Percentiles rank a stretch among this genome's conserved stretches.
Evolutionary conservation across 768 basidiomycete genomes (phyloP).

Genomic region (Daedaleopsis sinensis): DNA sequence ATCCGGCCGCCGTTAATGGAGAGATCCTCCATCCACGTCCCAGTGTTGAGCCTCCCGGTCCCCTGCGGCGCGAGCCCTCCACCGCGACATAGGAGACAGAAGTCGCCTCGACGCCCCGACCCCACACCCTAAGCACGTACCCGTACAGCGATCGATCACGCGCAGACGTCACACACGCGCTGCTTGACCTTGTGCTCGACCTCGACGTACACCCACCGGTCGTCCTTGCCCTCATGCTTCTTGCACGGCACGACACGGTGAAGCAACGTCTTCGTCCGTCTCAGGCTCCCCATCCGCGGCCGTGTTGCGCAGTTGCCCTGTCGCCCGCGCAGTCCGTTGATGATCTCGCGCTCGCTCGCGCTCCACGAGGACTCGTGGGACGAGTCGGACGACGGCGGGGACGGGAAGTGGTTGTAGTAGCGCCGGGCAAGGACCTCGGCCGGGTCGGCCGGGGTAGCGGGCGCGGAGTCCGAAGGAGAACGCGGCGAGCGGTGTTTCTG

Average conservation of each 20-base stretch:
- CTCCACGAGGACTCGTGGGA: background rate
- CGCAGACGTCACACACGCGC: slow-evolving; percentile 19
- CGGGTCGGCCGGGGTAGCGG: slow-evolving; percentile 29
- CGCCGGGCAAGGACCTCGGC: slow-evolving; percentile 32
- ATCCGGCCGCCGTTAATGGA: background rate
- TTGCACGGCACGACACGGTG: slow-evolving; percentile 27
- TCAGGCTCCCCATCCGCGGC: slow-evolving; percentile 4
- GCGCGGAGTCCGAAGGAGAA: background rate
- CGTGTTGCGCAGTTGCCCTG: background rate
- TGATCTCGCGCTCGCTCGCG: background rate
- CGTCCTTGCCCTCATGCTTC: slow-evolving; percentile 24
- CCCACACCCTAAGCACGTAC: background rate
- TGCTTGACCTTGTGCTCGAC: slow-evolving; percentile 33
- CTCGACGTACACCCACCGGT: slow-evolving; percentile 35
- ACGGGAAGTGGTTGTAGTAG: slow-evolving; percentile 30
- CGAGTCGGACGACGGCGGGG: slow-evolving; percentile 1
- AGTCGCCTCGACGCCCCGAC: background rate
- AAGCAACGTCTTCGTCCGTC: slow-evolving; percentile 23
- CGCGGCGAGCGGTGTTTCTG: slow-evolving; percentile 20
- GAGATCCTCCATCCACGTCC: background rate
- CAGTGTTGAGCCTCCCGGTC: background rate
- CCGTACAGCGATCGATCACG: background rate
- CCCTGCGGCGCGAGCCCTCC: slow-evolving; percentile 1
- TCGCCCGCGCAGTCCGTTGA: no score
- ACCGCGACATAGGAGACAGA: background rate